Conservation (phyloP, 2,329 filamentous ascomycete species). For the Talaromyces sp. region DNA sequence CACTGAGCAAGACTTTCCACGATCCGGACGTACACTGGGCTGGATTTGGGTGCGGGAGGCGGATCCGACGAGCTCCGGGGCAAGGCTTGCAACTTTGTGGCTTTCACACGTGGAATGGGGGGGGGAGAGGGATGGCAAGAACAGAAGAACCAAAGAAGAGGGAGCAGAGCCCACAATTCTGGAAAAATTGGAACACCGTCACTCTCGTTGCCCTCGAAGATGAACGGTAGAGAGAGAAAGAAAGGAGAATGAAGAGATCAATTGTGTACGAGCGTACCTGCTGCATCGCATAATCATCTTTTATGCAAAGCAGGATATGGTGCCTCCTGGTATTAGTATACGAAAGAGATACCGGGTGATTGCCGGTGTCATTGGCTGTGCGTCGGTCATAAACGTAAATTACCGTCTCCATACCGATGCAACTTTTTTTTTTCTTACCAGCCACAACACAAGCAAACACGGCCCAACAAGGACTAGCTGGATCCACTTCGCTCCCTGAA, state of each 20-base stretch:
- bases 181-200: slow-evolving; percentile 1
- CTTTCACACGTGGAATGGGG: slow-evolving; percentile 27
- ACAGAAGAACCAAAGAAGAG: slow-evolving; percentile 2
- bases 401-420: not conserved
- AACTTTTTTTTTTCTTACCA: no score
- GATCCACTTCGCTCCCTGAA: no score
- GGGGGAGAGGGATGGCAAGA: slow-evolving; percentile 2
- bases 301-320: no score
- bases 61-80: slow-evolving; percentile 26
- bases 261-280: no score
- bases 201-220: not conserved
- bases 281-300: no score
- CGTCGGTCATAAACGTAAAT: not conserved
- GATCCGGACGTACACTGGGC: slow-evolving; percentile 18
- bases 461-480: no score
- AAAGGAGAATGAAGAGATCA: not conserved
- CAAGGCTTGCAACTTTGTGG: slow-evolving; percentile 19
- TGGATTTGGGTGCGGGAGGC: slow-evolving; percentile 11
- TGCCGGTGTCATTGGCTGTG: not conserved
- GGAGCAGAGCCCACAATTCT: not conserved
- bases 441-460: no score
- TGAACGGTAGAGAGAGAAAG: no score
- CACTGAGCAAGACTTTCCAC: not conserved
- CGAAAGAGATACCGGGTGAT: not conserved
- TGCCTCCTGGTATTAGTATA: slow-evolving; percentile 13